Evolutionary conservation across 75 land plant species (phyloP), one percentile per base, ranked within the genome.

Genomic region (Pinus tabuliformis): DNA sequence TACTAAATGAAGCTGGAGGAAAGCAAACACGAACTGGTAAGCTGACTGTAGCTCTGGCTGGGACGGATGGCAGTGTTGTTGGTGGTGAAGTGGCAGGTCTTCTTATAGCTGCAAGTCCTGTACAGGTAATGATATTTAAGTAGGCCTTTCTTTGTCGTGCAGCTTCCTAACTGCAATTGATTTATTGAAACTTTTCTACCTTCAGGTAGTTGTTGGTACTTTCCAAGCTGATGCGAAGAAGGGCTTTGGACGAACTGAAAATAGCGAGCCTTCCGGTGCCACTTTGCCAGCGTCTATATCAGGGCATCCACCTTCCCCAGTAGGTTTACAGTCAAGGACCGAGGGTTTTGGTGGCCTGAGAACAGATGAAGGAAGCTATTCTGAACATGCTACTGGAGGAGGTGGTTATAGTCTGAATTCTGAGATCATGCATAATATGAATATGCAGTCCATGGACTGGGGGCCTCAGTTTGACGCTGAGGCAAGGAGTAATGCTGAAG

Each of bases 71-170:
- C 16, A 83, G 77, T 9, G 86, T 91, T 18, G 62, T 93, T 62
- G 93, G 93, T 33, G 95, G 95, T 62, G 91, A 85, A 54, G 89
- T 93, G 75, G 83, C 84, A 59, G 93, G 93, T 28, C 83, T 90
- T 57, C 78, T 93, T 26, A 84, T 79, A 52, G 95, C 95, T 28
- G 95, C 93, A 56, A 83, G 87, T 66, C 91, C 95, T 59, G 93
- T 93, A 42, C 92, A 92, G 85, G 95, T 91, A 80, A 57, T n/a
- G 52, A 7, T 56, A 59, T 20, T 39, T 16, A 28, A 17, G 56
- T 70, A 24, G 58, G 7, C 22, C 21, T 57, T 56, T 36, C 56
- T 63, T 62, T 37, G 42, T 61, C 26, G 9, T 20, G 56, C 42
- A 58, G 16, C 49, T n/a, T 63, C 26, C 42, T 28, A 20, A 21